Base-by-base conservation (phyloP, 2,329 filamentous ascomycete species). In the Cucurbitaria berberidis region DNA sequence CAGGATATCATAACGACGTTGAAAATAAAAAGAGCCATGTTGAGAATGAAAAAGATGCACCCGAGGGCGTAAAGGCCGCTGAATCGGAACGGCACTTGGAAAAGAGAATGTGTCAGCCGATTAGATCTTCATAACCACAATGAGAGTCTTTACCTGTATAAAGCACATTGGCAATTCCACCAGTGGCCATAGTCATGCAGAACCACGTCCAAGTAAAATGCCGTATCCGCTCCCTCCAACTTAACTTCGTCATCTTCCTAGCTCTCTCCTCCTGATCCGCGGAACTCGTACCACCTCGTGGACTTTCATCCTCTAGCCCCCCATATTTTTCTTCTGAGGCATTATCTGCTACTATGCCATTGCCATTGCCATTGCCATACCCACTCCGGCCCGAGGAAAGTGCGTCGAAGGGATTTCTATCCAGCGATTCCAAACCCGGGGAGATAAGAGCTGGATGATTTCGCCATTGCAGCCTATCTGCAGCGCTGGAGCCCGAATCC, bases 201-300 rank as follows among this genome's bases (percentile, higher is more conserved):
- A 92, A 93, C 81, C 87, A 93, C 0, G 89, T 91, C 90, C 90
- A 93, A 1, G 85, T 87, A 59, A 86, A 82, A 73, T 87, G 85
- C 45, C 81, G 75, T 39, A 87, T 80, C n/a, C 85, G 48, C 40
- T 34, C 16, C 24, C 48, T 45, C 29, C 21, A 48, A 45, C 29
- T 46, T 41, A 3, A 21, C 24, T 21, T 43, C 36, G 3, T 29
- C 36, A 13, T 32, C 51, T 19, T 32, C 44, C 9, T 48, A 38
- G 8, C 16, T 27, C 10, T 39, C 47, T 34, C 24, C 43, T 16
- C 46, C 29, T 13, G 26, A 27, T 10, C 26, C 26, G 10, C 29
- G 10, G 15, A 11, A 34, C 30, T 19, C n/a, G 1, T 15, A 48
- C 45, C 24, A 44, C 30, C 32, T 13, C 27, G 34, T 26, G 24